Evolutionary conservation across 2,329 filamentous ascomycete genomes (phyloP).

Genomic region (Cladosporium oxysporum): DNA sequence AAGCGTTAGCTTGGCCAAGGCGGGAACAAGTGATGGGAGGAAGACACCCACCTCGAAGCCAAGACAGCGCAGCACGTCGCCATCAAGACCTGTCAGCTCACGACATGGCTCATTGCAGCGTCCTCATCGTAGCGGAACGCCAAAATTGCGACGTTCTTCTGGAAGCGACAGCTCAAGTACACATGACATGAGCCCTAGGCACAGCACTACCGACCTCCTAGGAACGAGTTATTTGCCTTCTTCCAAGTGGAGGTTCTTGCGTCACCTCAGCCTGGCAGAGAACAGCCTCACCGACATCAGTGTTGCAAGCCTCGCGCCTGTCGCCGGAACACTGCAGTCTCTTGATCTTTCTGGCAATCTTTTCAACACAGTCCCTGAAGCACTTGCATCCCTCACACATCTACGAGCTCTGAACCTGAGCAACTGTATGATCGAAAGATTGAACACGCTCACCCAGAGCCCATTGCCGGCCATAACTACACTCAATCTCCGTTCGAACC

Average conservation of each 20-base stretch:
- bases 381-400: conserved; percentile 78
- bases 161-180: conserved; percentile 86
- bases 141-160: conserved; percentile 84
- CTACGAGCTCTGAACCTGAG: conserved; percentile 92
- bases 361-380: conserved; percentile 92
- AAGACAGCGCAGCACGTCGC: conserved; percentile 75
- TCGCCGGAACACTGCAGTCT: conserved; percentile 86
- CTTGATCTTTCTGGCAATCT: conserved; percentile 91
- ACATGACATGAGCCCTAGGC: conserved; percentile 55
- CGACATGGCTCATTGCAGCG: conserved; percentile 62
- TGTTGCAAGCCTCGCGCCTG: conserved; percentile 71
- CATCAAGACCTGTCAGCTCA: conserved; percentile 72
- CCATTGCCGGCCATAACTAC: conserved; percentile 92
- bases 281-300: conserved; percentile 84
- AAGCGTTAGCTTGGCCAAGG: conserved; percentile 50
- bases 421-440: conserved; percentile 94
- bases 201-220: conserved; percentile 77
- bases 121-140: conserved; percentile 64
- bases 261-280: conserved; percentile 87
- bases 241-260: conserved; percentile 92
- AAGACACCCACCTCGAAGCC: conserved; percentile 31
- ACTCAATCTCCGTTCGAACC: conserved; percentile 86
- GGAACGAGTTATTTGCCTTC: conserved; percentile 71
- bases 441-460: conserved; percentile 82
- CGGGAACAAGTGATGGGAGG: conserved; percentile 57